Percentiles rank a stretch among this genome's conserved stretches.
Evolutionary conservation across 108 stramenopile genomes (phyloP).

Genomic region (Cyclotella atomus): DNA sequence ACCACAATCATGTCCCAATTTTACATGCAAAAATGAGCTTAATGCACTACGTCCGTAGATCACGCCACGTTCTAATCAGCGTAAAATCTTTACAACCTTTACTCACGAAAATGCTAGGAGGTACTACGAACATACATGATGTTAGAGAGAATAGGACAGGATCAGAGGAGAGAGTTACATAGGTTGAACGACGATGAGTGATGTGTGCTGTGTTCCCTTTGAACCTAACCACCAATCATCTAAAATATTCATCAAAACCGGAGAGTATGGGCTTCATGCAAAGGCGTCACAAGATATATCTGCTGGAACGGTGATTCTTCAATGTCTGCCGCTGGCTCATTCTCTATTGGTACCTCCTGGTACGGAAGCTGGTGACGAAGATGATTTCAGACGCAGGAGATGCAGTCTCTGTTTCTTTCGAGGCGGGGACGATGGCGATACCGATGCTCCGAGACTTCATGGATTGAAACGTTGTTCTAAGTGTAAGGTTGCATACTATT

Average conservation of each 20-base stretch:
- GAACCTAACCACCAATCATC: too few species aligned
- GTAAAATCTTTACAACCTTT: too few species aligned
- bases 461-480: conserved; percentile 32
- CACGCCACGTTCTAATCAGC: too few species aligned
- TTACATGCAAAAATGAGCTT: too few species aligned
- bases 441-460: neutral
- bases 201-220: too few species aligned
- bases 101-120: too few species aligned
- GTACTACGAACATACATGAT: too few species aligned
- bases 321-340: conserved; percentile 38
- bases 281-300: conserved; percentile 22
- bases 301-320: conserved; percentile 35
- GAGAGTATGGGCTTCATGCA: conserved; percentile 26
- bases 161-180: too few species aligned
- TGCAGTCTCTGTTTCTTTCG: conserved; percentile 37
- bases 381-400: conserved; percentile 6
- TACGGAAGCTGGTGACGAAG: neutral
- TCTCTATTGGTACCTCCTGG: conserved; percentile 17
- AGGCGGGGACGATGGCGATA: conserved; percentile 4
- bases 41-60: too few species aligned
- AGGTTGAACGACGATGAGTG: too few species aligned
- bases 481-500: conserved; percentile 31
- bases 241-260: conserved; percentile 16
- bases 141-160: too few species aligned
- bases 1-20: too few species aligned